Base-by-base conservation (phyloP, 106 monocot species). In the Vanilla planifolia region DNA sequence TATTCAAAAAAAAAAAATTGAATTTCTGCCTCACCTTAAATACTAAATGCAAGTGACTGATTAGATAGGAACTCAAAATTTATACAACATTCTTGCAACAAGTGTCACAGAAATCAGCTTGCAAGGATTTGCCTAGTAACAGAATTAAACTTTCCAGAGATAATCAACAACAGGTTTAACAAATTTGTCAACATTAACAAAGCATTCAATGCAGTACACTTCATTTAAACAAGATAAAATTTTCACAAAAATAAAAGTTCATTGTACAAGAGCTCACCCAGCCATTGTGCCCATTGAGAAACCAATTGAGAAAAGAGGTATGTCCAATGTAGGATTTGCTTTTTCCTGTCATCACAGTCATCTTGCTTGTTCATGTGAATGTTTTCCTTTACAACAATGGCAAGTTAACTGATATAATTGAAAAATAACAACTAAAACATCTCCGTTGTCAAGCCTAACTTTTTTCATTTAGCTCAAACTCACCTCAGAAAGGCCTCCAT, bases 201-300 rank as follows among this genome's bases (percentile, higher is more conserved):
- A 35, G 22, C 13, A 7, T 22, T 36, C 59, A 59, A 59, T 59
- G 14, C 2, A 0, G 36, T 59, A 34, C 34, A 23, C 32, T 53
- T 53, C 53, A 53, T 30, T 4, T 4, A 29, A 53, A 53, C 8
- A 30, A 16, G 53, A 16, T 53, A 27, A 11, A 5, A 29, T 32
- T 53, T 16, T 27, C 53, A 53, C 50, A 50, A 50, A n/a, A n/a
- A n/a, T n/a, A n/a, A 27, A 30, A 53, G 53, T 16, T 1, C 30
- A 22, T 30, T 53, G 28, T 30, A 30, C 3, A 53, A 53, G 28
- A 26, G 2, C 15, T 21, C 81, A 96, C 96, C 96, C 79, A 88
- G 48, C 83, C 90, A 91, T 46, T 91, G 84, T 63, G 81, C 75
- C 87, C 90, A 96, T 66, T 96, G 87, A 39, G 81, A 68, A 72